Conservation (phyloP, 345 rosid species). For the Populus deltoides region DNA sequence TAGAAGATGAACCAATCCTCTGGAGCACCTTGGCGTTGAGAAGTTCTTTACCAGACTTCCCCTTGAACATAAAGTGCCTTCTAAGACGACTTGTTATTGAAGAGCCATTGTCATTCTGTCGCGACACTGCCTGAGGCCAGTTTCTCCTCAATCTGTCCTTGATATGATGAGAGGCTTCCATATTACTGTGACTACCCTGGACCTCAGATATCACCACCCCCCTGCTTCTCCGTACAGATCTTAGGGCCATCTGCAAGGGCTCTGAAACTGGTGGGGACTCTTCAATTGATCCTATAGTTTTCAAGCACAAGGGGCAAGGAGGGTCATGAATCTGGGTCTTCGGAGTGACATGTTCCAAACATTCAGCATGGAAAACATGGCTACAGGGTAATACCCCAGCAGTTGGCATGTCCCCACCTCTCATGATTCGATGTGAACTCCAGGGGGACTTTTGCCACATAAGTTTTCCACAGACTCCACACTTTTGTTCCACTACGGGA, state of each 20-base stretch:
- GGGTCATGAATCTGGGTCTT: slow-evolving; percentile 69
- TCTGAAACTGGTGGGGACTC: slow-evolving; percentile 51
- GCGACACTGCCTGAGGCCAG: slow-evolving; percentile 29
- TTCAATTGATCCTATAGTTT: slow-evolving; percentile 40
- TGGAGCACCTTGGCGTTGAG: slow-evolving; percentile 28
- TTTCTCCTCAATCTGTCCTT: slow-evolving; percentile 41
- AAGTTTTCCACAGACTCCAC: slow-evolving; percentile 69
- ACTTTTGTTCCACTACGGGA: slow-evolving; percentile 43
- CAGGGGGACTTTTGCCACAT: slow-evolving; percentile 80
- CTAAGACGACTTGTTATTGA: slow-evolving; percentile 44
- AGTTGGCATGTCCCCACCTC: slow-evolving; percentile 70
- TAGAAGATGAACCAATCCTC: slow-evolving; percentile 30
- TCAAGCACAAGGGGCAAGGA: slow-evolving; percentile 63
- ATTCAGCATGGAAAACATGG: slow-evolving; percentile 85
- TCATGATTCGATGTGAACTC: slow-evolving; percentile 69
- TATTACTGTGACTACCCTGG: slow-evolving; percentile 21
- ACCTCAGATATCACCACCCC: slow-evolving; percentile 44
- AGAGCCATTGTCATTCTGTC: slow-evolving; percentile 33
- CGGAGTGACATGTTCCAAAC: slow-evolving; percentile 78
- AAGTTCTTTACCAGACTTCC: slow-evolving; percentile 33
- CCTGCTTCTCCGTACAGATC: slow-evolving; percentile 56
- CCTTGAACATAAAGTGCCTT: slow-evolving; percentile 45
- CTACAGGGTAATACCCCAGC: slow-evolving; percentile 80
- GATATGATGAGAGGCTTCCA: slow-evolving; percentile 29
- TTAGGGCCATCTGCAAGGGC: slow-evolving; percentile 63